These are phyloP conservation scores for Trichoderma aggressivum DNA, from an alignment of 2,329 filamentous ascomycete species.

Conservation along the genomic window DNA sequence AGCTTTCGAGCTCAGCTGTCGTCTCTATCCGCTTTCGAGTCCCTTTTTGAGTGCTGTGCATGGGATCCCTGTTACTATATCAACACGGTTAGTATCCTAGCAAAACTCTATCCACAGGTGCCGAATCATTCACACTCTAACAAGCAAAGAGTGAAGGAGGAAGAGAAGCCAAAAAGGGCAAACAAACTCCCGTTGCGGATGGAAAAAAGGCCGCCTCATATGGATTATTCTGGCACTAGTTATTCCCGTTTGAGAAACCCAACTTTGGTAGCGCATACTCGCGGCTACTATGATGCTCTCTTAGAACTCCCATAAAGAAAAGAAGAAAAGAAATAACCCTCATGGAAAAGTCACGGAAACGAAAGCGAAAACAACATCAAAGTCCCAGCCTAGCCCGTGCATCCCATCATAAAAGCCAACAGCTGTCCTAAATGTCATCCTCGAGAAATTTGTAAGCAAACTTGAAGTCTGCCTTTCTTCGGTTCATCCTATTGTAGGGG, in stretches of 20 bases:
- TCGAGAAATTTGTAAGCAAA: conserved; percentile 98
- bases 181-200: not conserved
- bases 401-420: conserved; percentile 1
- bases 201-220: not conserved
- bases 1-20: not conserved
- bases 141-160: not conserved
- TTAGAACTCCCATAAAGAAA: conserved; percentile 15
- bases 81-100: not conserved
- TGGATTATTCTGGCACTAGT: conserved; percentile 15
- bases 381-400: conserved; percentile 1
- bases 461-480: conserved; percentile 95
- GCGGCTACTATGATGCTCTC: conserved; percentile 15
- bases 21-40: not conserved
- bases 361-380: conserved; percentile 5
- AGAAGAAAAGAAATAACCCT: not conserved
- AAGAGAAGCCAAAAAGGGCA: not conserved
- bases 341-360: conserved; percentile 2
- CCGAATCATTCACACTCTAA: not conserved
- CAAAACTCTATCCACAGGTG: not conserved
- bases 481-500: conserved; percentile 84
- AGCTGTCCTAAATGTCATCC: conserved; percentile 66
- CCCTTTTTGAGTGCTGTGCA: not conserved
- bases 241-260: conserved; percentile 17
- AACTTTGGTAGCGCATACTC: conserved; percentile 13
- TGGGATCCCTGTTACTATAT: not conserved